Evolutionary conservation across 768 basidiomycete genomes (phyloP).

Genomic region (Calocybe cyanea): DNA sequence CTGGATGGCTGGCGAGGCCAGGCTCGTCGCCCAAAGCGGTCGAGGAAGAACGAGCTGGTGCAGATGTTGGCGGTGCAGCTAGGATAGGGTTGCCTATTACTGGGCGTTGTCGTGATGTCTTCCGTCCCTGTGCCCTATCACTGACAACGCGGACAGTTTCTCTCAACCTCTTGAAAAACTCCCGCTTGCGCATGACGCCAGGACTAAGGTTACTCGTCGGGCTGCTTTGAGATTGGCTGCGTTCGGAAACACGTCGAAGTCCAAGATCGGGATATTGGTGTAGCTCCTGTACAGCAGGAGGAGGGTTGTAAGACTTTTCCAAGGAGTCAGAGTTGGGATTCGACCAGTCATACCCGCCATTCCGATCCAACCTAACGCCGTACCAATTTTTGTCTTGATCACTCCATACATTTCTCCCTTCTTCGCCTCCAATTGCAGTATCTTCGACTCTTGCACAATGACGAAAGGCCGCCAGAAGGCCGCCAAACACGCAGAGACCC

Average conservation of each 20-base stretch:
- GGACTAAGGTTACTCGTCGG: constrained; percentile 35
- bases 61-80: constrained; percentile 22
- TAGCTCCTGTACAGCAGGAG: constrained; percentile 12
- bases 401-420: constrained; percentile 53
- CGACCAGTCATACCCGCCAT: constrained; percentile 17
- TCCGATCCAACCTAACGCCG: constrained; percentile 39
- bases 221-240: constrained; percentile 30
- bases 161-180: constrained; percentile 62
- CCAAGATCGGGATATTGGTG: constrained; percentile 42
- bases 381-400: constrained; percentile 71
- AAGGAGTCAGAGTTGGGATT: constrained; percentile 16
- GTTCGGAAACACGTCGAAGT: constrained; percentile 46
- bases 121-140: constrained; percentile 41
- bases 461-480: constrained; percentile 52
- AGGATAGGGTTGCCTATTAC: constrained; percentile 59
- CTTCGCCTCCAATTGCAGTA: constrained; percentile 56
- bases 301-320: constrained; percentile 16
- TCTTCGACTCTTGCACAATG: constrained; percentile 57
- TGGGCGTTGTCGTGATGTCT: constrained; percentile 35
- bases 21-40: constrained; percentile 42
- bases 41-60: no score
- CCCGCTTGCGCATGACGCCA: constrained; percentile 64
- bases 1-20: constrained; percentile 34
- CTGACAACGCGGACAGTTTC: constrained; percentile 68
- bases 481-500: constrained; percentile 50